Evolutionary conservation across 2,329 filamentous ascomycete genomes (phyloP).

Genomic region (Teratosphaeria pseudoeucalypti): DNA sequence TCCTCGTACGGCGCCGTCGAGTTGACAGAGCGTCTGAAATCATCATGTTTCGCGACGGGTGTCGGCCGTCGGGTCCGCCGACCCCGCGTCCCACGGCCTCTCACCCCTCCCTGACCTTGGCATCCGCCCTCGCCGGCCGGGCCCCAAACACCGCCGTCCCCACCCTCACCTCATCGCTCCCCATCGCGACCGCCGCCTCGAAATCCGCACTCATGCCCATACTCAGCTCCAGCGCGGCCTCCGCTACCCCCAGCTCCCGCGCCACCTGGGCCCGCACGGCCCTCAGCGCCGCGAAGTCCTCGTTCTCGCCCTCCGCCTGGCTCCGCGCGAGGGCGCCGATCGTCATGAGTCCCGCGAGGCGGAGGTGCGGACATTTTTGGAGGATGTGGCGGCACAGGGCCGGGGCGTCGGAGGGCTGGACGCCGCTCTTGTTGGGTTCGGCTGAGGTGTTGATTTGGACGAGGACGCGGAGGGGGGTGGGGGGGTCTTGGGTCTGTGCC

Average conservation of each 20-base stretch:
- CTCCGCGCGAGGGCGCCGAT: conserved; percentile 90
- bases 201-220: conserved; percentile 99
- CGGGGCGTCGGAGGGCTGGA: conserved; percentile 51
- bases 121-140: conserved; percentile 68
- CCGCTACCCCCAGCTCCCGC: conserved; percentile 45
- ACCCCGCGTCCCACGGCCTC: too few relatives aligned
- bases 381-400: conserved; percentile 59
- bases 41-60: too few relatives aligned
- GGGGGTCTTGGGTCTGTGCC: conserved; percentile 22
- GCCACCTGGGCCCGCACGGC: conserved; percentile 62
- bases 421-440: conserved; percentile 75
- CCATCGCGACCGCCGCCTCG: conserved; percentile 72
- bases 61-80: too few relatives aligned
- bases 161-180: conserved; percentile 81
- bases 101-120: conserved; percentile 45
- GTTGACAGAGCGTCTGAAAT: too few relatives aligned
- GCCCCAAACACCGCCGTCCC: conserved; percentile 90
- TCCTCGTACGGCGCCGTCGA: too few relatives aligned
- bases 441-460: conserved; percentile 94
- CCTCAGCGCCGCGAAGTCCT: conserved; percentile 66
- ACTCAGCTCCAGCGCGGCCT: conserved; percentile 67
- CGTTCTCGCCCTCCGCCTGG: conserved; percentile 59
- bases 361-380: conserved; percentile 60
- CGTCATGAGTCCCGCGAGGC: conserved; percentile 82
- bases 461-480: conserved; percentile 55